Percentiles rank a stretch among this genome's conserved stretches.
Conservation (phyloP, 1,284 basidiomycete species). For the Sporisorium scitamineum region DNA sequence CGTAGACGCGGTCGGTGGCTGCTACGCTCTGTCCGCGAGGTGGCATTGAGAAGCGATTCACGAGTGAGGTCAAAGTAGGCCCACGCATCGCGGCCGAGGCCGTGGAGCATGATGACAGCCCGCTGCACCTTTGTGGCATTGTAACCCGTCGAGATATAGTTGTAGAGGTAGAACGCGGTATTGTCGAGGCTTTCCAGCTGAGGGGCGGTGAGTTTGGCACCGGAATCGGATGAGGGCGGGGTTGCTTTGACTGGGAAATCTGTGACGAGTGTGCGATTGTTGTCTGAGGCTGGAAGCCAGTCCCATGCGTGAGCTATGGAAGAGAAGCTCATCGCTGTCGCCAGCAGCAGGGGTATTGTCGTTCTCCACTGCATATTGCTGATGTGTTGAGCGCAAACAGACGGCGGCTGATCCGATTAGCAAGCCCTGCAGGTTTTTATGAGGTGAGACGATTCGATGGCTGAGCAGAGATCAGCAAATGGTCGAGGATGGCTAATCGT, state of each 20-base stretch:
- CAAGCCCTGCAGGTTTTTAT: neutral
- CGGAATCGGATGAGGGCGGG: conserved; percentile 18
- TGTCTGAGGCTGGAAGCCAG: conserved; percentile 44
- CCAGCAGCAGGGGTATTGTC: conserved; percentile 7
- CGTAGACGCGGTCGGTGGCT: conserved; percentile 25
- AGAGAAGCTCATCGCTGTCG: conserved; percentile 10
- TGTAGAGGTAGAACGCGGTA: conserved; percentile 43
- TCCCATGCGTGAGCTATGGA: conserved; percentile 29
- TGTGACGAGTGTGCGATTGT: conserved; percentile 44
- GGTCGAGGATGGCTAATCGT: neutral
- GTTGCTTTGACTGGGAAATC: conserved; percentile 35
- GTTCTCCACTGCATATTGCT: conserved; percentile 8
- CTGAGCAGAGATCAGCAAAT: neutral
- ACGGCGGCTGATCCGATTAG: neutral
- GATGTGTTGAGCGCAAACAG: neutral
- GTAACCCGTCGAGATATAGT: conserved; percentile 47
- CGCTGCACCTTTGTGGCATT: conserved; percentile 39
- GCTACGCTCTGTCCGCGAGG: conserved; percentile 25
- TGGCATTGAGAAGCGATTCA: conserved; percentile 48
- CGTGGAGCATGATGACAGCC: conserved; percentile 53
- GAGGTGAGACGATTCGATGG: neutral
- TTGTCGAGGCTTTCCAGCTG: conserved; percentile 23
- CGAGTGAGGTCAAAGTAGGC: conserved; percentile 49
- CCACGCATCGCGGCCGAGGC: conserved; percentile 56
- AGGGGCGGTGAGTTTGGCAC: conserved; percentile 3